These are phyloP conservation scores for Paraglomus occultum DNA, from an alignment of 192 early-diverging fungal genomes.

Conservation along the genomic window DNA sequence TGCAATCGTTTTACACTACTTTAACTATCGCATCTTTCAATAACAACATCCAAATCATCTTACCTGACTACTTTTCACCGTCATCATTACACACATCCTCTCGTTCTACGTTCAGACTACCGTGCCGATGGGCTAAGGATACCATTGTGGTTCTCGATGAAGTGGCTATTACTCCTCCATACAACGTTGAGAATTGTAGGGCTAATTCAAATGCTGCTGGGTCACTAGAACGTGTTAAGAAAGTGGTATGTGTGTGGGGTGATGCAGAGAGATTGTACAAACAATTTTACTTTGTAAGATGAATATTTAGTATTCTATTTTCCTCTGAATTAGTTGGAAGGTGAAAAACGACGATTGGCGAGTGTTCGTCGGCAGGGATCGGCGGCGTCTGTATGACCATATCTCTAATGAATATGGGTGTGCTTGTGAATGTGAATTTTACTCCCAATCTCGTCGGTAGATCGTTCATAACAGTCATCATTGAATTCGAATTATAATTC, in stretches of 20 bases:
- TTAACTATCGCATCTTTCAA: background rate
- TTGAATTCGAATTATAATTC: too few relatives aligned
- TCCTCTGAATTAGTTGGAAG: slow-evolving; percentile 43
- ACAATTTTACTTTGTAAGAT: background rate
- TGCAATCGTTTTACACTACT: background rate
- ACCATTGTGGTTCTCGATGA: slow-evolving; percentile 81
- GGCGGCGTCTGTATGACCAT: too few relatives aligned
- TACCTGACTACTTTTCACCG: background rate
- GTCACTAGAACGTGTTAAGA: slow-evolving; percentile 68
- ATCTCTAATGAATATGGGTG: too few relatives aligned
- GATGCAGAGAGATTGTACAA: background rate
- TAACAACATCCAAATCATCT: too few relatives aligned
- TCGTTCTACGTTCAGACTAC: slow-evolving; percentile 52
- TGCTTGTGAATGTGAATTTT: too few relatives aligned
- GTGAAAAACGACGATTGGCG: slow-evolving; percentile 43
- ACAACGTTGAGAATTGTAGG: slow-evolving; percentile 67
- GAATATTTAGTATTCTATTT: background rate
- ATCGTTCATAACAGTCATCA: too few relatives aligned
- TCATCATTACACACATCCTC: background rate
- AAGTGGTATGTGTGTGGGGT: slow-evolving; percentile 57
- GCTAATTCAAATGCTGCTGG: slow-evolving; percentile 52
- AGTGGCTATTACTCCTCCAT: slow-evolving; percentile 72
- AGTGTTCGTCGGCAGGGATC: slow-evolving; percentile 25
- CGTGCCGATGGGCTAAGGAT: slow-evolving; percentile 74
- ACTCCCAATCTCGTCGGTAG: too few relatives aligned